Evolutionary conservation across 2,329 filamentous ascomycete genomes (phyloP).

Genomic region (Ceratocystis cacaofunesta): DNA sequence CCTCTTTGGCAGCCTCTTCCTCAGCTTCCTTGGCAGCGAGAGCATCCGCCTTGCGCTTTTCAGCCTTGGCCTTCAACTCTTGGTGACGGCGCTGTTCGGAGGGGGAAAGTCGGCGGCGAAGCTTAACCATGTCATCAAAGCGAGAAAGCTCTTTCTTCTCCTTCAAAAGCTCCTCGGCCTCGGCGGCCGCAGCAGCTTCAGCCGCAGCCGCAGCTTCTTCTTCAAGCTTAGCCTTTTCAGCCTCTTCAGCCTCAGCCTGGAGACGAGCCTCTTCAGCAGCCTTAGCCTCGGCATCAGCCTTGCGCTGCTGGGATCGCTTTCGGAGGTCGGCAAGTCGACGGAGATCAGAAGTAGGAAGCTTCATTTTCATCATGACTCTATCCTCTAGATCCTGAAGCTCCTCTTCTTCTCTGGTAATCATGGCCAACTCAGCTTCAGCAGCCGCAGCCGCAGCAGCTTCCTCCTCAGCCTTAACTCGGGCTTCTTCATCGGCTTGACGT

Average conservation of each 20-base stretch:
- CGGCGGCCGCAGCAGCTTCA: slow-evolving; percentile 18
- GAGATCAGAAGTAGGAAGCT: neutral
- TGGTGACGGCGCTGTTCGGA: neutral
- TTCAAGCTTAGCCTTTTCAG: slow-evolving; percentile 1
- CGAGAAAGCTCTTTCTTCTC: slow-evolving; percentile 22
- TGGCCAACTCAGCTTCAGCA: slow-evolving; percentile 4
- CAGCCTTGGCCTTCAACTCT: slow-evolving; percentile 9
- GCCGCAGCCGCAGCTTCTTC: slow-evolving; percentile 16
- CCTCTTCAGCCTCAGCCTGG: neutral
- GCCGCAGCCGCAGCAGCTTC: slow-evolving; percentile 6
- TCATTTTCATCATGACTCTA: slow-evolving; percentile 11
- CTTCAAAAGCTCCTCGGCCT: slow-evolving; percentile 21
- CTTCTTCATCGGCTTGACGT: slow-evolving; percentile 6
- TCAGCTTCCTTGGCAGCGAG: slow-evolving; percentile 24
- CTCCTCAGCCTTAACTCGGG: slow-evolving; percentile 5
- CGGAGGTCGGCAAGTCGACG: neutral
- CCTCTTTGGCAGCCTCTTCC: slow-evolving; percentile 20
- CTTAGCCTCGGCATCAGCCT: slow-evolving; percentile 22
- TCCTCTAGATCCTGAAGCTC: slow-evolving; percentile 22
- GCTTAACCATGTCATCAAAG: slow-evolving; percentile 11
- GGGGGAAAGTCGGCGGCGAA: slow-evolving; percentile 10
- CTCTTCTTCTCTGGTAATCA: slow-evolving; percentile 19
- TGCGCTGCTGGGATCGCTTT: slow-evolving; percentile 24
- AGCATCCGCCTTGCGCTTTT: slow-evolving; percentile 23
- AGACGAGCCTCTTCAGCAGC: slow-evolving; percentile 19